Base-by-base conservation (phyloP, 2,329 filamentous ascomycete genomes). In the Ascocoryne sarcoides region DNA sequence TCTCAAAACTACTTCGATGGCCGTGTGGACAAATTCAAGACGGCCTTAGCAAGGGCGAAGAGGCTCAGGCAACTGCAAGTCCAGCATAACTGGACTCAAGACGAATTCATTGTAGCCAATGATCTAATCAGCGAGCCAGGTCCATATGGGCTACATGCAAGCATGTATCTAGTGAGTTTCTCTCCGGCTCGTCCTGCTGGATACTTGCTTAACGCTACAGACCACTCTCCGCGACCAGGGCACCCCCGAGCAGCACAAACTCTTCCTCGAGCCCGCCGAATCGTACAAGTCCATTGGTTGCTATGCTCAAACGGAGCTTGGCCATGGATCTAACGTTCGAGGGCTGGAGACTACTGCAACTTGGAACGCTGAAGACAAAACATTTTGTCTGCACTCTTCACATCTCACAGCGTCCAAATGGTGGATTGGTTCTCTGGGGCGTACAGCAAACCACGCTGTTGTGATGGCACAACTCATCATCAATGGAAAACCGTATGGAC, bases 391-490 rank as follows among this genome's bases (percentile, higher is more conserved):
- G 26, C 77, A 88, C 61, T 85, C 81, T 0, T 84, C 84, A 8
- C 69, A 76, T 46, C 67, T 88, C 41, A 88, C 84, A 2, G 75
- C 83, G 0, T 82, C 80, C 23, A 90, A 90, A 58, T 90, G 83
- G 83, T 89, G 84, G 84, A 87, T 87, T 52, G 84, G 84, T 1
- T 84, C 82, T 9, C 69, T 89, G 3, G 84, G 84, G 37, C 72
- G 81, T 52, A 80, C 79, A 2, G 84, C 84, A 32, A 89, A 85
- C 58, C 72, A 86, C 55, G 84, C 84, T 1, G 76, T 85, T 2
- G 82, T 89, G 3, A 86, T 89, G 71, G 84, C 84, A 0, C 83
- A 88, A 62, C 68, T 89, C 19, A 73, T 79, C 46, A 71, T 87
- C 45, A 65, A 68, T 44, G 82, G 81, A 50, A 84, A 82, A 62